phyloP scores from a whole-genome alignment of 805 yeast genomes.

The Priceomyces melissophilus region DNA sequence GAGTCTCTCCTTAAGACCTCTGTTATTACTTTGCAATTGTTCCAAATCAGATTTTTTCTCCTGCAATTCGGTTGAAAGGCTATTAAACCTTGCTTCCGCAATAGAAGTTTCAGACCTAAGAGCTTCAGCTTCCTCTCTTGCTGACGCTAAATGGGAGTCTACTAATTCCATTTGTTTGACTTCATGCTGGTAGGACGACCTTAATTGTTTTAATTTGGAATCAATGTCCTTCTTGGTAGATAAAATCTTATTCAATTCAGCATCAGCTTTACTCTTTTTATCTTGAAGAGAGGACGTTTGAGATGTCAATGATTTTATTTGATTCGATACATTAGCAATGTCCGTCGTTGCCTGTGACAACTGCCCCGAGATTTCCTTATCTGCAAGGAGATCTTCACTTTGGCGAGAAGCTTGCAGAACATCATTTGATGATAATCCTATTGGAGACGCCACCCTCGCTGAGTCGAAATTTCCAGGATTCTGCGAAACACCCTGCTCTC shows the following conservation, averaged over 20 bases:
- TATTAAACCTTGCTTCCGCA: slow-evolving; percentile 74
- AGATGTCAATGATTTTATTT: slow-evolving; percentile 69
- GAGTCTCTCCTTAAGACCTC: slow-evolving; percentile 63
- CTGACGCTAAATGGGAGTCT: slow-evolving; percentile 55
- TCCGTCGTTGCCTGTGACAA: slow-evolving; percentile 79
- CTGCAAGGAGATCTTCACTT: slow-evolving; percentile 54
- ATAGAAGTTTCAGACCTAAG: slow-evolving; percentile 69
- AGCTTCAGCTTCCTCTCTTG: slow-evolving; percentile 64
- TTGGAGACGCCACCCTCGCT: background rate
- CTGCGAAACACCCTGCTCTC: slow-evolving; percentile 1
- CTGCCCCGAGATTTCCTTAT: slow-evolving; percentile 59
- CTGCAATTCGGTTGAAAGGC: slow-evolving; percentile 62
- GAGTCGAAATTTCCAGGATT: background rate
- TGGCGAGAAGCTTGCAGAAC: slow-evolving; percentile 1
- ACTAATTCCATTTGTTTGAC: slow-evolving; percentile 71
- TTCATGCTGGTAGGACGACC: slow-evolving; percentile 74
- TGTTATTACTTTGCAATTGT: slow-evolving; percentile 65
- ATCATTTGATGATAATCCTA: background rate
- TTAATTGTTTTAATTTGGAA: slow-evolving; percentile 60
- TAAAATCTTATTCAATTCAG: slow-evolving; percentile 68
- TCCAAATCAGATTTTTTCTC: slow-evolving; percentile 59
- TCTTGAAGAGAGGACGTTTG: slow-evolving; percentile 72
- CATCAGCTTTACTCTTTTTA: slow-evolving; percentile 70
- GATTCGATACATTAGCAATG: slow-evolving; percentile 81
- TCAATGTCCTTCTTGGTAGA: slow-evolving; percentile 69